A percentile compares a stretch with the other conserved stretches of the same genome.
phyloP scores from a whole-genome alignment of 768 basidiomycete species.

The Tricholoma bakamatsutake region DNA sequence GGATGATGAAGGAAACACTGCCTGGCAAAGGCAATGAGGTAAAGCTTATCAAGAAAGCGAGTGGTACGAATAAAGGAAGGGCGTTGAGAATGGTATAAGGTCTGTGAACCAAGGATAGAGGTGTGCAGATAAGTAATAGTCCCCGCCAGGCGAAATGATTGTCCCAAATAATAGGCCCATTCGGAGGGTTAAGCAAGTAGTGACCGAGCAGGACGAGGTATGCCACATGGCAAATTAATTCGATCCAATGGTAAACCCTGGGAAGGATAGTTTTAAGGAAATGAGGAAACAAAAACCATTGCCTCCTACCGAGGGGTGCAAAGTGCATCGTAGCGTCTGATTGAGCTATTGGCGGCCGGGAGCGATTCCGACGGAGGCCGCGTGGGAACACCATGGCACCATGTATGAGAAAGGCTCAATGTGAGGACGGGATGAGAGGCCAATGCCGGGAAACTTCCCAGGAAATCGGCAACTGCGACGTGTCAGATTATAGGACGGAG shows the following conservation, averaged over 20 bases:
- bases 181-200: slow-evolving; percentile 38
- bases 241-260: slow-evolving; percentile 41
- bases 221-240: slow-evolving; percentile 30
- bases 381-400: slow-evolving; percentile 27
- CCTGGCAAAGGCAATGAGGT: slow-evolving; percentile 38
- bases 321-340: slow-evolving; percentile 28
- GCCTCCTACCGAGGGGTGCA: slow-evolving; percentile 40
- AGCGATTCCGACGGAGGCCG: background rate
- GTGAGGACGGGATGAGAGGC: slow-evolving; percentile 35
- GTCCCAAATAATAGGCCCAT: slow-evolving; percentile 19
- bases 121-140: slow-evolving; percentile 31
- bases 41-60: slow-evolving; percentile 36
- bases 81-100: slow-evolving; percentile 25
- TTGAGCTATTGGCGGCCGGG: background rate
- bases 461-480: slow-evolving; percentile 37
- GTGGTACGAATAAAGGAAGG: slow-evolving; percentile 32
- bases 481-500: background rate
- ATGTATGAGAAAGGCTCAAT: slow-evolving; percentile 31
- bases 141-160: slow-evolving; percentile 24
- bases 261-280: background rate
- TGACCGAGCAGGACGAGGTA: slow-evolving; percentile 38
- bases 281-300: background rate
- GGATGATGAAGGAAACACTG: slow-evolving; percentile 31
- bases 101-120: slow-evolving; percentile 29
- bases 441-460: slow-evolving; percentile 30